Percentiles rank a stretch among this genome's conserved stretches.
Conservation (phyloP, 768 basidiomycete genomes). For the Hypholoma sublateritium region DNA sequence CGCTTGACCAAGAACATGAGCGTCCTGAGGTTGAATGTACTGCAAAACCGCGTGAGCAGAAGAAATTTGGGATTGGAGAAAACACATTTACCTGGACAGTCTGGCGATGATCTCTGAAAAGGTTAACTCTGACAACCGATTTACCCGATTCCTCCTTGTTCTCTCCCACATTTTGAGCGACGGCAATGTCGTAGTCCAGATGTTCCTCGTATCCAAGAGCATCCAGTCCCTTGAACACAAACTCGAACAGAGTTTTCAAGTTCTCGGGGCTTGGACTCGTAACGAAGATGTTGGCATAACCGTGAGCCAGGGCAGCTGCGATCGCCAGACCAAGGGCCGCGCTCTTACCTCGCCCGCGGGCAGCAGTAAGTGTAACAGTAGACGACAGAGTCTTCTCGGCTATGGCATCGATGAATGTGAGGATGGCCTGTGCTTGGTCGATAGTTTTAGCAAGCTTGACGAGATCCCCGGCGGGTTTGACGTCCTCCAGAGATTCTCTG, state of each 20-base stretch:
- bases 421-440: conserved; percentile 91
- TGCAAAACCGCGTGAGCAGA: conserved; percentile 28
- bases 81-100: conserved; percentile 81
- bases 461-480: conserved; percentile 85
- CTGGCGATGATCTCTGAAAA: conserved; percentile 91
- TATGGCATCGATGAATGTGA: conserved; percentile 94
- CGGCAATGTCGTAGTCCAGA: conserved; percentile 94
- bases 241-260: conserved; percentile 96
- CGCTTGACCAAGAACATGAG: conserved; percentile 96
- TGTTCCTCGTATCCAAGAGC: conserved; percentile 95
- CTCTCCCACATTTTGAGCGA: conserved; percentile 77
- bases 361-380: conserved; percentile 93
- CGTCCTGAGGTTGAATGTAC: conserved; percentile 99
- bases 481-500: conserved; percentile 75
- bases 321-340: conserved; percentile 95
- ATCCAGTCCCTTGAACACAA: conserved; percentile 96
- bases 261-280: conserved; percentile 98
- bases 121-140: conserved; percentile 92
- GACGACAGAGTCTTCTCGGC: conserved; percentile 91
- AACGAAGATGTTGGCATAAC: conserved; percentile 97
- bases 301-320: conserved; percentile 88
- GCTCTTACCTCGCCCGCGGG: conserved; percentile 94
- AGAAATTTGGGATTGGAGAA: background rate
- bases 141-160: conserved; percentile 73
- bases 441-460: conserved; percentile 88